phyloP scores from a whole-genome alignment of 164 flowering plant species.

The Tetrastigma voinierianum region DNA sequence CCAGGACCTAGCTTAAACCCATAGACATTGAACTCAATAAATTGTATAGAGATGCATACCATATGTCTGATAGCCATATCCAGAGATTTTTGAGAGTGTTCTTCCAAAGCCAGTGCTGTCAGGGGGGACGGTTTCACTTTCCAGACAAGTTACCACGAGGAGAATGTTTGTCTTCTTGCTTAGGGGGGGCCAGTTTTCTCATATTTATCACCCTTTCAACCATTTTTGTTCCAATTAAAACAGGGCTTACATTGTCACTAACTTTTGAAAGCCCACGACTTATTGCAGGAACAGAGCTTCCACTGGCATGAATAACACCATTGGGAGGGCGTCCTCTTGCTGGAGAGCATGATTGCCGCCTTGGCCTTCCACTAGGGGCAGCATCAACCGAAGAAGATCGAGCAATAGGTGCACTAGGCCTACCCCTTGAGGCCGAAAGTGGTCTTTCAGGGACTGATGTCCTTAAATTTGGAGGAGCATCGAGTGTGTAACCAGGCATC shows the following conservation, averaged over 20 bases:
- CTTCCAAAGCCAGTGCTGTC: constrained; percentile 94
- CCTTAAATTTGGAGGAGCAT: constrained; percentile 94
- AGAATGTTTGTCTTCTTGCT: constrained; percentile 69
- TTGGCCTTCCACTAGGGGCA: constrained; percentile 59
- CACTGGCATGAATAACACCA: constrained; percentile 58
- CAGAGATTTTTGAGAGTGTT: constrained; percentile 83
- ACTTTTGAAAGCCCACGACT: constrained; percentile 56
- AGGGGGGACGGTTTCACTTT: constrained; percentile 73
- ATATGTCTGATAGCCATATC: constrained; percentile 98
- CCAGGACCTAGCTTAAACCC: neutral
- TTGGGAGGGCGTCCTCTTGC: constrained; percentile 77
- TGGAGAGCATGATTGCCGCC: constrained; percentile 95
- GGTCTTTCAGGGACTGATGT: constrained; percentile 87
- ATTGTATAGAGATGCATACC: constrained; percentile 43
- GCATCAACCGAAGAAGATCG: constrained; percentile 87
- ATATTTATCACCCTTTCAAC: constrained; percentile 94
- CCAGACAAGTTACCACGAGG: constrained; percentile 53
- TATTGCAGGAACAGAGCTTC: constrained; percentile 73
- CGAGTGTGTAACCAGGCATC: constrained; percentile 93
- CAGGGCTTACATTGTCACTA: constrained; percentile 85
- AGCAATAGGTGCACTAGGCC: constrained; percentile 80
- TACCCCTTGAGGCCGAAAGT: constrained; percentile 86
- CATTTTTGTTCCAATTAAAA: constrained; percentile 80
- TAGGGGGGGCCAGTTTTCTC: constrained; percentile 86
- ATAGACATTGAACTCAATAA: neutral